phyloP scores from a whole-genome alignment of 352 stramenopile genomes.

The Globisporangium middletonii region DNA sequence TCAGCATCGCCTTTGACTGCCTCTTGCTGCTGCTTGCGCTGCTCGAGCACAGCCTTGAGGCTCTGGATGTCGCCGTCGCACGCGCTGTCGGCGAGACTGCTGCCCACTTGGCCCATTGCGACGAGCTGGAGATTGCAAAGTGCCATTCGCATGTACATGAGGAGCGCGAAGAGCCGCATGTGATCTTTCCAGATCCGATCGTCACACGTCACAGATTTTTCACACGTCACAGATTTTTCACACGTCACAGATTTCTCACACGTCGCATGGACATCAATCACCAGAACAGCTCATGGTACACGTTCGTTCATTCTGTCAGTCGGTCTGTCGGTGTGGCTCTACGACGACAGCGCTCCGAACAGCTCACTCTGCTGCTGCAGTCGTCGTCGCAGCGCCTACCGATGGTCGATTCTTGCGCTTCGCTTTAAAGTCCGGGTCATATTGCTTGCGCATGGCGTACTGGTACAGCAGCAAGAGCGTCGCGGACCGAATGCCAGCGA shows the following conservation, averaged over 20 bases:
- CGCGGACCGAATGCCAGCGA: constrained; percentile 84
- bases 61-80: constrained; percentile 43
- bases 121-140: neutral
- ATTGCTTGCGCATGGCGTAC: constrained; percentile 46
- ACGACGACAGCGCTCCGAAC: too few species aligned
- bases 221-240: too few species aligned
- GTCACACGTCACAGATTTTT: too few species aligned
- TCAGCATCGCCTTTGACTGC: constrained; percentile 1
- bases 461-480: constrained; percentile 76
- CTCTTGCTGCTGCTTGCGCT: constrained; percentile 15
- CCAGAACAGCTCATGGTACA: neutral
- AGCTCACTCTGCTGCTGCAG: neutral
- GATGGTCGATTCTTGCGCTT: constrained; percentile 19
- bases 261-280: too few species aligned
- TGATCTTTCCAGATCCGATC: neutral
- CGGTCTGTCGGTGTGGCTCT: neutral
- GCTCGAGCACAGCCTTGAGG: constrained; percentile 35
- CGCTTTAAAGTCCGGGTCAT: constrained; percentile 13
- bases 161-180: neutral
- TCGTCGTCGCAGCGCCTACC: too few species aligned
- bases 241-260: too few species aligned
- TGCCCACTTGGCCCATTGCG: constrained; percentile 8
- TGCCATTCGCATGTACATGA: neutral
- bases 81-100: constrained; percentile 40
- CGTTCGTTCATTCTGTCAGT: too few species aligned